phyloP scores from a whole-genome alignment of 116 monocot genomes.

The Phalaenopsis hybrid region DNA sequence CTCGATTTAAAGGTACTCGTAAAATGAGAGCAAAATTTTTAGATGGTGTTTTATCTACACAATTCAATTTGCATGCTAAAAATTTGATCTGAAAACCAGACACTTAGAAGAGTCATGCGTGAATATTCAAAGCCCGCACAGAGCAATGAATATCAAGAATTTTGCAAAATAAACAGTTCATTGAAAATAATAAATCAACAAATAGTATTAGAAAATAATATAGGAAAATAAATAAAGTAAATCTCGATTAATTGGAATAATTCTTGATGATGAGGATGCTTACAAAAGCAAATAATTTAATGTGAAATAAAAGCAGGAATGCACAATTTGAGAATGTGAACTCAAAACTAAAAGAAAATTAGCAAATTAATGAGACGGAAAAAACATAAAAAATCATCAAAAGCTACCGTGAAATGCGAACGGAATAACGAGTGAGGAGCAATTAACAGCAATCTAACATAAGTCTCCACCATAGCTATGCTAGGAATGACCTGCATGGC shows the following conservation, averaged over 20 bases:
- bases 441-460: slow-evolving; percentile 82
- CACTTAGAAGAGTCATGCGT: too few relatives aligned
- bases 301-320: not conserved
- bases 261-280: not conserved
- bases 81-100: too few relatives aligned
- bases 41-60: too few relatives aligned
- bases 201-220: not conserved
- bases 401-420: slow-evolving; percentile 73
- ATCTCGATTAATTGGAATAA: not conserved
- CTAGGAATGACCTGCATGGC: slow-evolving; percentile 75
- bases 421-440: slow-evolving; percentile 93
- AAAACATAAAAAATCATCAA: not conserved
- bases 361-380: not conserved
- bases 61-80: too few relatives aligned
- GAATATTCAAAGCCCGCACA: too few relatives aligned
- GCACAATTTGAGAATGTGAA: not conserved
- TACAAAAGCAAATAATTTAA: not conserved
- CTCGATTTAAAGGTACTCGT: too few relatives aligned
- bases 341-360: not conserved
- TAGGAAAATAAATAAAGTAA: not conserved
- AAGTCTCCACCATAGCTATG: slow-evolving; percentile 97
- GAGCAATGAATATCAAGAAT: not conserved
- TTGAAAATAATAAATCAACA: not conserved
- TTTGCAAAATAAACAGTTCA: not conserved
- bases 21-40: too few relatives aligned